Conservation (phyloP, 2,329 filamentous ascomycete genomes). For the Arthrobotrys conoides region DNA sequence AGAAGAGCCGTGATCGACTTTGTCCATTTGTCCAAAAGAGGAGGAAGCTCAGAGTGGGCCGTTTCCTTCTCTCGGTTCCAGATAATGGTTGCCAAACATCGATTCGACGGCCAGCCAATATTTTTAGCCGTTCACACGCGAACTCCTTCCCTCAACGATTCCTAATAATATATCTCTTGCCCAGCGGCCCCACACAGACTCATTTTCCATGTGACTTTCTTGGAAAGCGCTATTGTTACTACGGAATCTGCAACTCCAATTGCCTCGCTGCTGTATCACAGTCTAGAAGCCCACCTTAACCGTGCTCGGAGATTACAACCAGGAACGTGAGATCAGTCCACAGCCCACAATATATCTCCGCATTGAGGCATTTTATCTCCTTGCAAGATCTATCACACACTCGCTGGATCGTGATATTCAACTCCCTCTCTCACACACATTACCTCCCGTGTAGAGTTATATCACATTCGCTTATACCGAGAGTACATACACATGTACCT, state of each 20-base stretch:
- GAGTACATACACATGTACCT: not conserved
- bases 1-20: constrained; percentile 46
- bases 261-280: constrained; percentile 38
- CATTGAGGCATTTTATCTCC: constrained; percentile 40
- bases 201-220: constrained; percentile 30
- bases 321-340: constrained; percentile 42
- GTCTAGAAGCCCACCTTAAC: constrained; percentile 24
- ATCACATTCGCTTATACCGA: constrained; percentile 29
- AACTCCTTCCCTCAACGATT: constrained; percentile 24
- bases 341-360: constrained; percentile 49
- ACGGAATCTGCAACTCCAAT: constrained; percentile 7
- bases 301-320: constrained; percentile 52
- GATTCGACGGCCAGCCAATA: not conserved
- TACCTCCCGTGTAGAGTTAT: constrained; percentile 13
- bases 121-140: constrained; percentile 8
- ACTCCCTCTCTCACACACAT: constrained; percentile 25
- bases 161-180: constrained; percentile 29
- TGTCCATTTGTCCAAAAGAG: constrained; percentile 24
- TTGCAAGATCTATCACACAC: constrained; percentile 37
- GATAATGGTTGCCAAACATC: constrained; percentile 15
- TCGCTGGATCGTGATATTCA: constrained; percentile 1
- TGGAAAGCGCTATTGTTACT: not conserved
- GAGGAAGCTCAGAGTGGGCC: constrained; percentile 24
- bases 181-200: not conserved
- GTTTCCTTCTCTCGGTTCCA: constrained; percentile 29